Conservation (phyloP, 768 basidiomycete species). For the Lactarius vividus region DNA sequence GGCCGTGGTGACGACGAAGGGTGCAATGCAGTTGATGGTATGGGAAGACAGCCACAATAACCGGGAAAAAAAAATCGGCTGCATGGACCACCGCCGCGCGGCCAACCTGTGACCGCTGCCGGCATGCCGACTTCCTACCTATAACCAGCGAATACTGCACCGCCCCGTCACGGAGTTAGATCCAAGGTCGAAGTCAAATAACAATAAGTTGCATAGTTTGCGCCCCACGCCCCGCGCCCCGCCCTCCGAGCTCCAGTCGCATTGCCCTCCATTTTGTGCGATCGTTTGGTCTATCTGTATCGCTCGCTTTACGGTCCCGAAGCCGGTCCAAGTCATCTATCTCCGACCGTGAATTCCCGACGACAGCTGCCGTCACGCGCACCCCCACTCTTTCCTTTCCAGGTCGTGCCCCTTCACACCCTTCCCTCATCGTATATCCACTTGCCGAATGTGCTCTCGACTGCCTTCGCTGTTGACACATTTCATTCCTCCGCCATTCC, state of each 20-base stretch:
- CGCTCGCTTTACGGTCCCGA: conserved; percentile 1
- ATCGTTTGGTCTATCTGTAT: not conserved
- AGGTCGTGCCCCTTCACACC: not conserved
- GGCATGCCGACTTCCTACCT: conserved; percentile 22
- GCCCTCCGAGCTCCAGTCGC: not conserved
- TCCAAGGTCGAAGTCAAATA: not conserved
- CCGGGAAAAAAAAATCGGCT: conserved; percentile 5
- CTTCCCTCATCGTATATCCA: conserved; percentile 6
- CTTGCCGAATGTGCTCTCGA: conserved; percentile 14
- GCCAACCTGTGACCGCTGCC: conserved; percentile 17
- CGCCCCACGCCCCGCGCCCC: not conserved
- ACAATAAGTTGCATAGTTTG: not conserved
- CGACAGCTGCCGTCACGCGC: conserved; percentile 25
- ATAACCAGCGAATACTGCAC: conserved; percentile 23
- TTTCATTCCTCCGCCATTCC: conserved; percentile 3
- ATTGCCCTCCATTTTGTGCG: not conserved
- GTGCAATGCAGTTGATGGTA: not conserved
- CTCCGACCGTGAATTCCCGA: conserved; percentile 20
- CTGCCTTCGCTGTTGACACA: conserved; percentile 7
- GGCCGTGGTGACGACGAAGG: conserved; percentile 10
- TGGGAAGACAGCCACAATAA: conserved; percentile 1
- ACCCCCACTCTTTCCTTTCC: conserved; percentile 16
- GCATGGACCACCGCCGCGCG: conserved; percentile 6
- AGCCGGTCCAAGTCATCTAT: conserved; percentile 10
- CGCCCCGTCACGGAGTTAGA: conserved; percentile 21